Conservation (phyloP, 1,139 yeast genomes). For the Saccharomyces hybrid region DNA sequence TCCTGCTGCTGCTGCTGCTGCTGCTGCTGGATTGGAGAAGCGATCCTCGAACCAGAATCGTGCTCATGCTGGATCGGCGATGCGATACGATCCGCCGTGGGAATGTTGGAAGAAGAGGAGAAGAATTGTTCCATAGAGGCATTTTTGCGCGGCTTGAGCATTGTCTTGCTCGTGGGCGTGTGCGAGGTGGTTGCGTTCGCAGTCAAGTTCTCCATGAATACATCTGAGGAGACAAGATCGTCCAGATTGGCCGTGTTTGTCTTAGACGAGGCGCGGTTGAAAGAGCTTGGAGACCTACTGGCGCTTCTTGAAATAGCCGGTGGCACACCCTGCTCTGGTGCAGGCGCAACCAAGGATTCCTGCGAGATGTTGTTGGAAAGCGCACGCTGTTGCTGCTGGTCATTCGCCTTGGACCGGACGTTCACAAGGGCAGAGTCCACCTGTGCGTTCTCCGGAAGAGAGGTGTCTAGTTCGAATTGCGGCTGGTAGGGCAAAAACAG, state of each 20-base stretch:
- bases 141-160: conserved; percentile 2
- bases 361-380: conserved; percentile 8
- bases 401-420: conserved; percentile 9
- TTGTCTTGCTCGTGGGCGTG: conserved; percentile 6
- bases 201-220: conserved; percentile 29
- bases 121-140: conserved; percentile 28
- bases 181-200: conserved; percentile 24
- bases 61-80: conserved; percentile 12
- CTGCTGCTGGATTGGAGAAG: conserved; percentile 3
- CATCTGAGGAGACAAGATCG: conserved; percentile 23
- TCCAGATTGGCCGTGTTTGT: conserved; percentile 6
- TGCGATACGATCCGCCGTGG: conserved; percentile 4
- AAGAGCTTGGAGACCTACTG: conserved; percentile 1
- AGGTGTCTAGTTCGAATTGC: conserved; percentile 28
- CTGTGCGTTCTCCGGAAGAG: conserved; percentile 19
- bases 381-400: conserved; percentile 11
- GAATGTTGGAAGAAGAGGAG: conserved; percentile 10
- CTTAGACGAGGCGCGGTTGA: conserved; percentile 7
- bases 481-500: conserved; percentile 31
- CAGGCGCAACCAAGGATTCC: conserved; percentile 10
- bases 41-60: neutral
- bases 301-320: conserved; percentile 5
- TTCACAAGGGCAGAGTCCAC: conserved; percentile 23
- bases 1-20: conserved; percentile 10
- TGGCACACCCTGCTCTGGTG: conserved; percentile 5